These are phyloP conservation scores for Sarocladium kiliense DNA, from an alignment of 2,329 filamentous ascomycete genomes.

Conservation along the genomic window DNA sequence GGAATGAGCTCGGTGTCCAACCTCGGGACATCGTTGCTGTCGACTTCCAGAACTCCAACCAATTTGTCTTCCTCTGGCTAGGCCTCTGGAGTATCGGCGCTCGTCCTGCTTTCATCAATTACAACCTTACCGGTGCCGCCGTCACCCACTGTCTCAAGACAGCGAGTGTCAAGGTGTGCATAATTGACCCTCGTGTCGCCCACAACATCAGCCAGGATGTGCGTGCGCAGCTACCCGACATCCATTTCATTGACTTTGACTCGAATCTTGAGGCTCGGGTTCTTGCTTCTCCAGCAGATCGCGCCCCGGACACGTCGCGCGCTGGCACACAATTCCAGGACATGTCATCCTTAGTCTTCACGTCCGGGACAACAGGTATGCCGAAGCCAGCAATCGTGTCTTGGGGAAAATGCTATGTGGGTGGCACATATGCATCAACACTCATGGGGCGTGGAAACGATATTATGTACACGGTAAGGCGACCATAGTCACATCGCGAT, in stretches of 20 bases:
- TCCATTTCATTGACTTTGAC: conserved; percentile 59
- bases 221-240: conserved; percentile 37
- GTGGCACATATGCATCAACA: conserved; percentile 25
- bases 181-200: conserved; percentile 62
- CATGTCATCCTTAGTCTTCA: conserved; percentile 75
- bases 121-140: conserved; percentile 68
- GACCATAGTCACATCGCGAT: too few relatives aligned
- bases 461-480: conserved; percentile 66
- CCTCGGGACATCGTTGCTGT: conserved; percentile 74
- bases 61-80: conserved; percentile 69
- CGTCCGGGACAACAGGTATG: conserved; percentile 78
- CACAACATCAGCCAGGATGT: conserved; percentile 54
- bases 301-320: conserved; percentile 54
- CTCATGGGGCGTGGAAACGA: conserved; percentile 61
- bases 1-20: conserved; percentile 56
- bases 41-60: conserved; percentile 76
- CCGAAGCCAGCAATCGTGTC: conserved; percentile 74
- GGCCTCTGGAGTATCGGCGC: conserved; percentile 81
- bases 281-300: conserved; percentile 41
- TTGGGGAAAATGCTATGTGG: conserved; percentile 61
- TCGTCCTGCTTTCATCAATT: conserved; percentile 82
- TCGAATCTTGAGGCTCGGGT: conserved; percentile 52
- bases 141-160: conserved; percentile 69
- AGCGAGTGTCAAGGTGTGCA: conserved; percentile 59
- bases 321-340: conserved; percentile 44